These are phyloP conservation scores for Bipolaris cookei DNA, from an alignment of 2,329 filamentous ascomycete species.

Conservation along the genomic window DNA sequence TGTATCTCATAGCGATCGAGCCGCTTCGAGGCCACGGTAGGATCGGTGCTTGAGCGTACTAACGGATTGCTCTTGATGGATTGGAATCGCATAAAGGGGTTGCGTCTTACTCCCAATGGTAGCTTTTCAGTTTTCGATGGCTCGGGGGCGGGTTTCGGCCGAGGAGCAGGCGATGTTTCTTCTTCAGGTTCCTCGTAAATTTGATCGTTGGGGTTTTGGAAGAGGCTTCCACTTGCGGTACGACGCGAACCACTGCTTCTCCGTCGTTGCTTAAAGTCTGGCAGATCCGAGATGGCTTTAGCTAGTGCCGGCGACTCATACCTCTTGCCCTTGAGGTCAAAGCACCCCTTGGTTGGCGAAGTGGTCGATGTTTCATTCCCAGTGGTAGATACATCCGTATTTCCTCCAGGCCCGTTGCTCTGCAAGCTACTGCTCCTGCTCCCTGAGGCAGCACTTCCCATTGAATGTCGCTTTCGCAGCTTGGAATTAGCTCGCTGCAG, in stretches of 20 bases:
- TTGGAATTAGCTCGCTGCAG: conserved; percentile 44
- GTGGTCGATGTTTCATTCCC: background rate
- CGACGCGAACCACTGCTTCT: conserved; percentile 71
- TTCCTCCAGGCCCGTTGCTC: conserved; percentile 45
- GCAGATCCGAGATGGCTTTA: conserved; percentile 37
- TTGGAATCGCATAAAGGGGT: conserved; percentile 68
- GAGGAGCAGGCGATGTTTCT: conserved; percentile 33
- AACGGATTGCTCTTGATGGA: conserved; percentile 57
- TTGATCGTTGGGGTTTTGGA: conserved; percentile 73
- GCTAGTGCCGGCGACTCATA: conserved; percentile 46
- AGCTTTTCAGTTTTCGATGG: conserved; percentile 50
- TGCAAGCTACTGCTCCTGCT: conserved; percentile 50
- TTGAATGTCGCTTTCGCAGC: conserved; percentile 45
- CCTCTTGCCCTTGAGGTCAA: conserved; percentile 22
- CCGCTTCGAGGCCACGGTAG: conserved; percentile 51
- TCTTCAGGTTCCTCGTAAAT: conserved; percentile 88
- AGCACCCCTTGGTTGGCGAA: conserved; percentile 10
- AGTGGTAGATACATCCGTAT: conserved; percentile 30
- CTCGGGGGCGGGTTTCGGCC: conserved; percentile 37
- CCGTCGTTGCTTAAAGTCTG: conserved; percentile 50
- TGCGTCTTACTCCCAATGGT: conserved; percentile 63
- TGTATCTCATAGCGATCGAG: conserved; percentile 73
- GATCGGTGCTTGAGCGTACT: conserved; percentile 55
- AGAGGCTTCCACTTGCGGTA: conserved; percentile 73
- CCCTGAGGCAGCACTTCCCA: conserved; percentile 41